phyloP scores from a whole-genome alignment of 2,329 filamentous ascomycete genomes.

The Ambrosiella xylebori region DNA sequence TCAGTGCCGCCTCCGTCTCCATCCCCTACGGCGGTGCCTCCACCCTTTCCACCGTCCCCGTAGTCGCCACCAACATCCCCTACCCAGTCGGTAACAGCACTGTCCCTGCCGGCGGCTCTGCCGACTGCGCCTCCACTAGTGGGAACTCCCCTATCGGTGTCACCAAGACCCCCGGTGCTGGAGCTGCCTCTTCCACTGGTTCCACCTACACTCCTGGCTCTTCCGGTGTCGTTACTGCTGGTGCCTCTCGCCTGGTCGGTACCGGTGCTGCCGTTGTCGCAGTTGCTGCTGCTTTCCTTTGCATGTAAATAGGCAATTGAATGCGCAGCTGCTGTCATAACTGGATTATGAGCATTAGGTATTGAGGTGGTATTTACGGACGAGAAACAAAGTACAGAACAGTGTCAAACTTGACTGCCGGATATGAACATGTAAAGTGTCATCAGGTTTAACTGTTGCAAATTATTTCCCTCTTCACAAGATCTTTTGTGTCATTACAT shows the following conservation, averaged over 20 bases:
- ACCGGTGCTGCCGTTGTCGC: constrained; percentile 10
- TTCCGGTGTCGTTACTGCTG: constrained; percentile 7
- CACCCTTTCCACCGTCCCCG: neutral
- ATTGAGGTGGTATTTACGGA: neutral
- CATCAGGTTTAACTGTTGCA: neutral
- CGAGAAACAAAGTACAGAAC: constrained; percentile 1
- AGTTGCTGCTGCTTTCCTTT: constrained; percentile 11
- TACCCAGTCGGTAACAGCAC: constrained; percentile 1
- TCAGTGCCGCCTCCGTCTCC: neutral
- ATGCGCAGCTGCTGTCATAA: neutral
- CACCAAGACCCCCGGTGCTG: neutral
- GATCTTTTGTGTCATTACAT: neutral
- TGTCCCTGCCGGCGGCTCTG: neutral
- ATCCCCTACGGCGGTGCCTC: neutral
- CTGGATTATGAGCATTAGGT: neutral
- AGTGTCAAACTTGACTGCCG: neutral
- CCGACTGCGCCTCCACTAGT: neutral
- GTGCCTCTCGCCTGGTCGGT: constrained; percentile 9
- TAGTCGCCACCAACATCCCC: neutral
- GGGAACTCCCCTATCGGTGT: neutral
- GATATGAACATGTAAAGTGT: constrained; percentile 7
- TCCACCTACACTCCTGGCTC: neutral
- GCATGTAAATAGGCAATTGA: constrained; percentile 6
- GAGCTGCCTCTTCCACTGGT: constrained; percentile 1
- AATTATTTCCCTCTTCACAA: neutral